Evolutionary conservation across 2,329 filamentous ascomycete genomes (phyloP).

Genomic region (Calonectria multiphialidica): DNA sequence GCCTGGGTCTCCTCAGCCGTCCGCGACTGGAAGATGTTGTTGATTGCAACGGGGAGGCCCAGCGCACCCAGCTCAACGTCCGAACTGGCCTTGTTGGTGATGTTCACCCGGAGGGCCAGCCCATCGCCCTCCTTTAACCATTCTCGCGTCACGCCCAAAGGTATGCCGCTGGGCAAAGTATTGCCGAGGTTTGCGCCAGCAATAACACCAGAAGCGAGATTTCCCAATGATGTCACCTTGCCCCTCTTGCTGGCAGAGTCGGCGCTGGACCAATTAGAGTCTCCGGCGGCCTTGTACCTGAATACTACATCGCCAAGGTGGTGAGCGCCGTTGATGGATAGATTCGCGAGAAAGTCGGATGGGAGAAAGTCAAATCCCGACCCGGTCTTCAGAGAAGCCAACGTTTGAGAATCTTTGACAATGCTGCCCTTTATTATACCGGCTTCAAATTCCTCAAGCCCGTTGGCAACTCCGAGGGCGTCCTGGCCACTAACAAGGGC

Average conservation of each 20-base stretch:
- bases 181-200: conserved; percentile 1
- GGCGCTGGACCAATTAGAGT: neutral
- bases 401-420: neutral
- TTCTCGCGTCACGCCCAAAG: conserved; percentile 61
- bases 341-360: neutral
- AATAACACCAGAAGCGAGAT: neutral
- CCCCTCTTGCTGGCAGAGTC: neutral
- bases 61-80: conserved; percentile 67
- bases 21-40: conserved; percentile 70
- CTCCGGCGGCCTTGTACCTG: neutral
- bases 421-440: neutral
- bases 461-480: neutral
- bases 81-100: conserved; percentile 57
- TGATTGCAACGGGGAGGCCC: conserved; percentile 71
- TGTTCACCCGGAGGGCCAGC: conserved; percentile 62
- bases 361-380: conserved; percentile 4
- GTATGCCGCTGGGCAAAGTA: conserved; percentile 17
- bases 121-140: conserved; percentile 63
- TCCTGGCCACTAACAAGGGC: neutral
- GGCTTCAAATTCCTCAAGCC: neutral
- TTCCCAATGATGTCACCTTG: neutral
- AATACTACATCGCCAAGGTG: neutral
- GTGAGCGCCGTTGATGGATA: neutral
- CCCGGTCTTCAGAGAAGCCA: neutral
- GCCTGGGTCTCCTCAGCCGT: conserved; percentile 60